Evolutionary conservation across 75 land plant genomes (phyloP), one percentile per base, ranked within the genome.

Genomic region (Pinus taeda): DNA sequence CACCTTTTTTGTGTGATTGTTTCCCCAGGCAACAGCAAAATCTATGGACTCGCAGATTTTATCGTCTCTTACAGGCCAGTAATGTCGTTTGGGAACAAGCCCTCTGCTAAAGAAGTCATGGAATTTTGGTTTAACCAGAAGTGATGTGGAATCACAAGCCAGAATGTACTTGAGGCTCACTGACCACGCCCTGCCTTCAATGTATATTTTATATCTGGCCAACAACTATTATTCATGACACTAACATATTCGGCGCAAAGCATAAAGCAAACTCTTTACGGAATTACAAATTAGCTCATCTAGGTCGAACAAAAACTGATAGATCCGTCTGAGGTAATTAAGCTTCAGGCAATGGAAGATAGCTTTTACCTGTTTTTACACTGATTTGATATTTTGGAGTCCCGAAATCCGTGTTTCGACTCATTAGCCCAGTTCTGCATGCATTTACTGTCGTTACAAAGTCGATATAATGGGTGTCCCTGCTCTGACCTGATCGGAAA

Each of bases 131-230:
- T 59, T 80, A 6, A 92, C 81, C 0, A 84, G 45, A 22, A 92
- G 73, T 2, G 89, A 81, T 4, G 85, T 74, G 15, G 94, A 92
- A 58, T 87, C 85, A 60, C 94, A 92, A 4, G 90, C 94, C 20
- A 92, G 58, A 26, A 92, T 90, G 77, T 92, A 90, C 60, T 92
- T 92, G 72, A 86, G 79, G 71, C 94, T 92, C 15, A 90, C 94
- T 13, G 94, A 92, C 94, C 92, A 90, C 24, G 90, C 84, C 11
- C 65, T 64, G 33, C 94, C 92, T 79, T 88, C 92, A 6, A 88
- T 76, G 73, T 92, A 92, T 45, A 92, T 86, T 79, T 90, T 92
- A 74, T 90, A 92, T 71, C 94, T 92, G 75, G 0, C 67, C 62
- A 15, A 57, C 42, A 4, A 65, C 65, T 29, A 57, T 59, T 17